Evolutionary conservation across 2,329 filamentous ascomycete genomes (phyloP).

Genomic region (Penicillium sp.): DNA sequence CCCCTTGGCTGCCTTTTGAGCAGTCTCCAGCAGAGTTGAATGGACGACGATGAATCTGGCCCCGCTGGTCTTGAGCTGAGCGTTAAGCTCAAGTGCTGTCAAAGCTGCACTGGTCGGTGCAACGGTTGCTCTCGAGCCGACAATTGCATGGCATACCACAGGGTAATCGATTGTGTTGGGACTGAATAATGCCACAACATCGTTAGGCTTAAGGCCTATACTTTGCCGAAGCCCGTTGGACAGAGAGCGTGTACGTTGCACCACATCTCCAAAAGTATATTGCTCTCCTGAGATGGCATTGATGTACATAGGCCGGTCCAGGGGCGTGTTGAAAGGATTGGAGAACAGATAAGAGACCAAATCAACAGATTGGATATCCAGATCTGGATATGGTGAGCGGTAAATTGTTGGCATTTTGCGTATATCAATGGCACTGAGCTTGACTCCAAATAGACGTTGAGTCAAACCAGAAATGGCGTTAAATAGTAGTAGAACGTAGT

Average conservation of each 20-base stretch:
- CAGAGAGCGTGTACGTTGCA: slow-evolving; percentile 13
- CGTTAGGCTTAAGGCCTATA: slow-evolving; percentile 9
- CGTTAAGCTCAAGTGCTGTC: slow-evolving; percentile 14
- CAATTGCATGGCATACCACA: slow-evolving; percentile 11
- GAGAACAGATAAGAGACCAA: slow-evolving; percentile 17
- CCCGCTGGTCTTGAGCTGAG: slow-evolving; percentile 16
- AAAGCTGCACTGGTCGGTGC: slow-evolving; percentile 16
- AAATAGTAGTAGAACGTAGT: not conserved
- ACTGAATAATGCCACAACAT: slow-evolving; percentile 17
- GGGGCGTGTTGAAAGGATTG: slow-evolving; percentile 14
- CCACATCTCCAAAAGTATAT: slow-evolving; percentile 13
- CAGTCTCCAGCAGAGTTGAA: slow-evolving; percentile 13
- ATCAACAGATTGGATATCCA: slow-evolving; percentile 15
- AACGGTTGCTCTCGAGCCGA: slow-evolving; percentile 13
- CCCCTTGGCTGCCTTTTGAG: slow-evolving; percentile 12
- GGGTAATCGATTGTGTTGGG: slow-evolving; percentile 18
- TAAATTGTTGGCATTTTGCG: slow-evolving; percentile 14
- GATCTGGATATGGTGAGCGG: slow-evolving; percentile 13
- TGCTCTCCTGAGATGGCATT: slow-evolving; percentile 12
- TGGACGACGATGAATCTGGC: slow-evolving; percentile 17
- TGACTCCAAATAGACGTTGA: not conserved
- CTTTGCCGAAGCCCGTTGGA: slow-evolving; percentile 14
- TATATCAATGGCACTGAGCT: not conserved
- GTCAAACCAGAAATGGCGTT: not conserved
- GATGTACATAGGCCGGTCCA: slow-evolving; percentile 11